These are phyloP conservation scores for Pythium periplocum DNA, from an alignment of 352 stramenopile species.

Conservation along the genomic window DNA sequence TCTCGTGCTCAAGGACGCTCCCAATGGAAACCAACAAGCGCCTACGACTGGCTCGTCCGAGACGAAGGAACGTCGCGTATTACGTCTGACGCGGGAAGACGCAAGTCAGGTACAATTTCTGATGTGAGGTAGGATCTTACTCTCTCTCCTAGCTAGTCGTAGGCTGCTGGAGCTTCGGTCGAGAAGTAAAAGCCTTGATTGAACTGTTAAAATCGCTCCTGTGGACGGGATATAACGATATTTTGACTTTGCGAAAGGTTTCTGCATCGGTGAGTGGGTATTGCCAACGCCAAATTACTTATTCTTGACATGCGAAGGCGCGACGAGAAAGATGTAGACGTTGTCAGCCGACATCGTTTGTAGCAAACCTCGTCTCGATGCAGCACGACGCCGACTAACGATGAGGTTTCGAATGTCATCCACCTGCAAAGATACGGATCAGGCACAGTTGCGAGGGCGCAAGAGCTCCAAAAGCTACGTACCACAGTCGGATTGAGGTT, in stretches of 20 bases:
- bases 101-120: slow-evolving; percentile 80
- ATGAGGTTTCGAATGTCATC: slow-evolving; percentile 68
- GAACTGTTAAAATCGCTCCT: no score
- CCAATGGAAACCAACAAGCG: slow-evolving; percentile 9
- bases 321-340: slow-evolving; percentile 72
- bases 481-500: slow-evolving; percentile 66
- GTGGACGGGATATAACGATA: no score
- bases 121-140: slow-evolving; percentile 19
- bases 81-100: slow-evolving; percentile 72
- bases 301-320: slow-evolving; percentile 27
- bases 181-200: no score
- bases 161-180: no score
- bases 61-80: slow-evolving; percentile 41
- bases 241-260: no score
- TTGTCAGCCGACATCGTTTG: slow-evolving; percentile 45
- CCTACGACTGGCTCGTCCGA: slow-evolving; percentile 4
- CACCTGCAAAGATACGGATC: slow-evolving; percentile 17
- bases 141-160: no score
- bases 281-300: not conserved
- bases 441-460: not conserved
- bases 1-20: slow-evolving; percentile 50
- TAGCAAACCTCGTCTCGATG: slow-evolving; percentile 41
- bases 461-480: slow-evolving; percentile 2
- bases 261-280: no score
- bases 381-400: slow-evolving; percentile 47